phyloP scores from a whole-genome alignment of 2,329 filamentous ascomycete species.

The Aspergillus sp. region DNA sequence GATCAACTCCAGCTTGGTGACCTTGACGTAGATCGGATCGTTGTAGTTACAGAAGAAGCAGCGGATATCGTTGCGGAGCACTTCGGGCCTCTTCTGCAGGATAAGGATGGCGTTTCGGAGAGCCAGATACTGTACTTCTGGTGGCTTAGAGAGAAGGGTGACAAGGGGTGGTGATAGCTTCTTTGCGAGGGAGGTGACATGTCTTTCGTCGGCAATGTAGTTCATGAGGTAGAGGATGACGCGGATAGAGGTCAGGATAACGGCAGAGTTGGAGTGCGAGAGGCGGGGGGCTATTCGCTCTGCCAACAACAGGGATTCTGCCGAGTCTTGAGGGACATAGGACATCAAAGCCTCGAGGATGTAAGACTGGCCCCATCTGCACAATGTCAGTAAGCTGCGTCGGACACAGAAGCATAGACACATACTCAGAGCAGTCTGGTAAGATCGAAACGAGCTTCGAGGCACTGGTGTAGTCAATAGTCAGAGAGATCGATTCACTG shows the following conservation, averaged over 20 bases:
- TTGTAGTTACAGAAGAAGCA: conserved; percentile 99
- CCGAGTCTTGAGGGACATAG: conserved; percentile 88
- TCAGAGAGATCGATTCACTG: conserved; percentile 95
- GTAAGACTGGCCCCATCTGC: conserved; percentile 96
- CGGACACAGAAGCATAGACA: conserved; percentile 19
- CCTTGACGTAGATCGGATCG: conserved; percentile 98
- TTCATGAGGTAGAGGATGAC: conserved; percentile 98
- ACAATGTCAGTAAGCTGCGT: conserved; percentile 15
- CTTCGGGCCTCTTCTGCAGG: conserved; percentile 86
- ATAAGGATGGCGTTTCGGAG: conserved; percentile 92
- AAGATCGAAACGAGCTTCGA: conserved; percentile 98
- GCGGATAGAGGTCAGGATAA: conserved; percentile 92
- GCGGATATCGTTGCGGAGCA: conserved; percentile 91
- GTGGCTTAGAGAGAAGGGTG: conserved; percentile 90
- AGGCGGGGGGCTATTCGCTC: conserved; percentile 94
- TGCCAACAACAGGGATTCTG: conserved; percentile 84
- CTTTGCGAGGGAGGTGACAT: conserved; percentile 80
- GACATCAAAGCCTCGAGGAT: conserved; percentile 97
- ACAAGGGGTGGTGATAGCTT: conserved; percentile 95
- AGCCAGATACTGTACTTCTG: conserved; percentile 97
- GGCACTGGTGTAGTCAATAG: conserved; percentile 95
- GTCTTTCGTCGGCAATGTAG: conserved; percentile 90
- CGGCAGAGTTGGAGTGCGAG: conserved; percentile 94
- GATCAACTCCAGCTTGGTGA: conserved; percentile 96
- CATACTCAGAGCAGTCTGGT: conserved; percentile 94